phyloP scores from a whole-genome alignment of 106 monocot genomes.

The Triglochin maritima region DNA sequence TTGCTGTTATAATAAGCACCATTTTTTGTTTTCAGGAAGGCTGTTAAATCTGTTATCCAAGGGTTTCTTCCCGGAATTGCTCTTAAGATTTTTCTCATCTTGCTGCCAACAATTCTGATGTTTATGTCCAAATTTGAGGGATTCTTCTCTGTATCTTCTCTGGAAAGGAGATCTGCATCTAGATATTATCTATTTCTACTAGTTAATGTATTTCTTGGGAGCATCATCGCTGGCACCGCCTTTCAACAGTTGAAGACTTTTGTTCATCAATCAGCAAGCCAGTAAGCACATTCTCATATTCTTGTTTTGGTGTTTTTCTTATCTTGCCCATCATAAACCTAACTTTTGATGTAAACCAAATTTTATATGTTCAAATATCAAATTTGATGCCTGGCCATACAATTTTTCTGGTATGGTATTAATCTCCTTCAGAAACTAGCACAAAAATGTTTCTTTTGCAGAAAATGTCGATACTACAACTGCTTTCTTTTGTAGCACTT shows the following conservation, averaged over 20 bases:
- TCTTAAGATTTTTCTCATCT: slow-evolving; percentile 84
- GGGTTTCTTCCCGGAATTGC: slow-evolving; percentile 94
- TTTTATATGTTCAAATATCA: too few relatives aligned
- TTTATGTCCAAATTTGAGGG: slow-evolving; percentile 93
- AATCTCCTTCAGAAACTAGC: too few relatives aligned
- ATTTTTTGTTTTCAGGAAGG: slow-evolving; percentile 16
- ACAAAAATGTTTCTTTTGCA: too few relatives aligned
- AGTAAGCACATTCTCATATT: too few relatives aligned
- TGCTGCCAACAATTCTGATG: slow-evolving; percentile 88
- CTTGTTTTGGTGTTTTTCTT: neutral
- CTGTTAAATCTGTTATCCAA: slow-evolving; percentile 90
- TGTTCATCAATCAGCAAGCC: slow-evolving; percentile 54
- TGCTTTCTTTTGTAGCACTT: too few relatives aligned
- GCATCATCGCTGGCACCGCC: slow-evolving; percentile 68
- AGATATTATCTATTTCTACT: slow-evolving; percentile 79
- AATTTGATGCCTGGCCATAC: too few relatives aligned
- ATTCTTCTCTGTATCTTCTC: slow-evolving; percentile 37
- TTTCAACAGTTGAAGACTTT: slow-evolving; percentile 66
- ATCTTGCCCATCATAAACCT: too few relatives aligned
- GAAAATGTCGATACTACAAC: too few relatives aligned
- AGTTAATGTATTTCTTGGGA: slow-evolving; percentile 89
- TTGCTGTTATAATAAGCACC: neutral
- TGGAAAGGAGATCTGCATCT: slow-evolving; percentile 75
- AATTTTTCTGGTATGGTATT: too few relatives aligned
- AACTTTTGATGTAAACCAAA: too few relatives aligned